Evolutionary conservation across 2,329 filamentous ascomycete genomes (phyloP), one percentile per base, ranked within the genome.

Genomic region (Xylariaceae sp.): DNA sequence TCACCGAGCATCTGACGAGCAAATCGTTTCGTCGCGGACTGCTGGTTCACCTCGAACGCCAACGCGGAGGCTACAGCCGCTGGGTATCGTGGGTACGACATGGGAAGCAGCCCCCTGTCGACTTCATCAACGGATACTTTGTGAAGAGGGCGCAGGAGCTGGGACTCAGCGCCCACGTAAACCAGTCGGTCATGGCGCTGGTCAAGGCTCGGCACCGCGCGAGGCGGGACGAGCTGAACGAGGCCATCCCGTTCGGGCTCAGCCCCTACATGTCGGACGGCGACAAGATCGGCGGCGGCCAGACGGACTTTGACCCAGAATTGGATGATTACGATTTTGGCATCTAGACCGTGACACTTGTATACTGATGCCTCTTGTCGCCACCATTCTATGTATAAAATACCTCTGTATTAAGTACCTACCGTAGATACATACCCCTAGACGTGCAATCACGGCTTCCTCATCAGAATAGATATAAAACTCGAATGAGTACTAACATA

Each of bases 91-190:
- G 81, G 48, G 64, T 89, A 10, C 61, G 74, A 9, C 56, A 60
- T 1, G 81, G 83, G 2, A 61, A 63, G 40, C 60, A 67, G 37
- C 87, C 85, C 0, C 87, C 94, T 49, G 74, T 95, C 25, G 76
- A 89, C 29, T 94, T 81, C 50, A 73, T 90, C 46, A 95, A 93
- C 55, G 90, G 89, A 1, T 98, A 90, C 61, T 82, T 98, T 39
- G 69, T 93, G 19, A 70, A 66, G 32, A 72, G 81, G 25, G 92
- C 83, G 1, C 70, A 75, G 47, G 74, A 84, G 53, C 50, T 89
- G 39, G 84, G 85, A 2, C 65, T 94, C n/a, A 65, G 74, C 32
- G 79, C 79, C 49, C 74, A 77, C 9, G 66, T 80, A 40, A 92
- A 94, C 53, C 78, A 80, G 47, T 72, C 84, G 66, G 64, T 93